These are phyloP conservation scores for Coniosporium tulheliwenetii DNA, from an alignment of 2,329 filamentous ascomycete genomes.

Conservation along the genomic window DNA sequence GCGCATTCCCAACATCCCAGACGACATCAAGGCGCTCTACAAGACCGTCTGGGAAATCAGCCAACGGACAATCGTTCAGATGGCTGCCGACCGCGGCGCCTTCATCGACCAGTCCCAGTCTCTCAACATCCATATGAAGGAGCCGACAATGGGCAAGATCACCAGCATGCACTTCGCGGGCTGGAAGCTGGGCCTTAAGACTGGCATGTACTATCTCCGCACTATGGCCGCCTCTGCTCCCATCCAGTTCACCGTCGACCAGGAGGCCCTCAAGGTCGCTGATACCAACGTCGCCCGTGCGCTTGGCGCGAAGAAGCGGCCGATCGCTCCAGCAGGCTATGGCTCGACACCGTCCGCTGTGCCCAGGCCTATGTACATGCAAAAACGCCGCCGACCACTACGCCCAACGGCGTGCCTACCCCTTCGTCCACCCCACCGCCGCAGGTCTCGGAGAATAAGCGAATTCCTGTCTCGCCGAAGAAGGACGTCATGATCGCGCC, in stretches of 20 bases:
- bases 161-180: slow-evolving; percentile 98
- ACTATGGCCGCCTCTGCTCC: slow-evolving; percentile 93
- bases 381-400: slow-evolving; percentile 32
- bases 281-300: slow-evolving; percentile 64
- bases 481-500: slow-evolving; percentile 46
- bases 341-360: slow-evolving; percentile 40
- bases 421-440: slow-evolving; percentile 52
- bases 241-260: slow-evolving; percentile 98
- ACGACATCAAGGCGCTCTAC: slow-evolving; percentile 91
- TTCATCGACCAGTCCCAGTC: slow-evolving; percentile 99
- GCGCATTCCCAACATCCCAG: slow-evolving; percentile 90
- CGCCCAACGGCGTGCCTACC: slow-evolving; percentile 49
- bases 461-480: slow-evolving; percentile 22
- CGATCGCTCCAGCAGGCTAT: slow-evolving; percentile 29
- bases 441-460: slow-evolving; percentile 22
- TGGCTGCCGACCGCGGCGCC: slow-evolving; percentile 94
- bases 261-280: slow-evolving; percentile 77
- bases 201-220: slow-evolving; percentile 99
- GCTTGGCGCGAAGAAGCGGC: slow-evolving; percentile 50
- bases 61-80: slow-evolving; percentile 87
- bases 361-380: slow-evolving; percentile 51
- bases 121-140: slow-evolving; percentile 98
- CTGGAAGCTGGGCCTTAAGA: slow-evolving; percentile 99
- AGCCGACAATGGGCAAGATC: slow-evolving; percentile 99
- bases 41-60: slow-evolving; percentile 99